Conservation (phyloP, 2,329 filamentous ascomycete species). For the Hypocrella siamensis region DNA sequence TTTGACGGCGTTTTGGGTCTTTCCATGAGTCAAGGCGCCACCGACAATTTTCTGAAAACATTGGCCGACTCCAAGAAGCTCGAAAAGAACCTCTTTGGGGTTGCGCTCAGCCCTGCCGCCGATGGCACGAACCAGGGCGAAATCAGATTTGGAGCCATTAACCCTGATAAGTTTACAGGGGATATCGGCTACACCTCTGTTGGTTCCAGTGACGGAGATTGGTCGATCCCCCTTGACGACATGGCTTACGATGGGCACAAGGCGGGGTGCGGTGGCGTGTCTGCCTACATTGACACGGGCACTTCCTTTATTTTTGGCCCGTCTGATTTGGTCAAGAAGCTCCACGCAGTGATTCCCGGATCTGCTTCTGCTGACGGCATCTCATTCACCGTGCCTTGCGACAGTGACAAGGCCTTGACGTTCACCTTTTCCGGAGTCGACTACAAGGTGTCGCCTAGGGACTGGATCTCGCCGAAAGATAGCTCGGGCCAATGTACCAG, state of each 20-base stretch:
- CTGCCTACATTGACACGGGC: constrained; percentile 69
- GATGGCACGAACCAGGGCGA: constrained; percentile 59
- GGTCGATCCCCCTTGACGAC: constrained; percentile 58
- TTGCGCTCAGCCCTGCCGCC: constrained; percentile 51
- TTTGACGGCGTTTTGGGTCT: constrained; percentile 82
- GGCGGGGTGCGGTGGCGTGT: constrained; percentile 36
- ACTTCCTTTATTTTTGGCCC: constrained; percentile 69
- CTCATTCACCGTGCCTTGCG: constrained; percentile 60
- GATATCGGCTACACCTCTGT: constrained; percentile 47
- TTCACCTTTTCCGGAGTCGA: constrained; percentile 52
- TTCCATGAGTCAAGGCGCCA: constrained; percentile 42
- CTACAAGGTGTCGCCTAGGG: constrained; percentile 51
- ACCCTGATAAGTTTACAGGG: constrained; percentile 51
- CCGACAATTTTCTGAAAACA: constrained; percentile 51
- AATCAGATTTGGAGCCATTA: constrained; percentile 58
- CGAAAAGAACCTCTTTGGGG: constrained; percentile 48
- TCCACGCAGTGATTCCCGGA: constrained; percentile 54
- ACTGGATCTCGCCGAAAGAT: constrained; percentile 46
- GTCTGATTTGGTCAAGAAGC: constrained; percentile 42
- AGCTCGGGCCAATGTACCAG: constrained; percentile 42
- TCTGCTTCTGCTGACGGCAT: constrained; percentile 39
- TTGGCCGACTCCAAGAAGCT: constrained; percentile 42
- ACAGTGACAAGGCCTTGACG: constrained; percentile 41
- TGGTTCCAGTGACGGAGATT: constrained; percentile 40
- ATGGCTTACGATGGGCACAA: constrained; percentile 44